Base-by-base conservation (phyloP, 164 flowering plant species). In the Annona squamosa region DNA sequence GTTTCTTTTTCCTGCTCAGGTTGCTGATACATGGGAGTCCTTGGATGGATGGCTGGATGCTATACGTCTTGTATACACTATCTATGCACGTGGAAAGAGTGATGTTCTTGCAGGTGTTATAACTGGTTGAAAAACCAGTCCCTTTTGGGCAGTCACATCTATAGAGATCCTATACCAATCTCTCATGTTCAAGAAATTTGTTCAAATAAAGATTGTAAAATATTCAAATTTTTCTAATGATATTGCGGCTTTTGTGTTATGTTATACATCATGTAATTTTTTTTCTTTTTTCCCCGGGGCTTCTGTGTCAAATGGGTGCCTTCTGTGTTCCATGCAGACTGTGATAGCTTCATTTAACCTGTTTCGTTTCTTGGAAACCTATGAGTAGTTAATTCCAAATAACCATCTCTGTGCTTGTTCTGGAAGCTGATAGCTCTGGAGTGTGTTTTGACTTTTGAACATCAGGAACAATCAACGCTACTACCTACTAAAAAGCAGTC, bases 31-130 rank as follows among this genome's bases (percentile, higher is more conserved):
- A 37, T 95, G 99, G 97, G 99, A 95, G 74, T 82, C 88, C 71
- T 74, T 91, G 70, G 99, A 95, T 77, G 92, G 93, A 52, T 93
- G 99, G 99, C 84, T 93, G 46, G 99, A 95, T 85, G 99, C 94
- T 46, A 86, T 95, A 72, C 94, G 97, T 48, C 78, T 95, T 64
- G 97, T 93, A 64, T 95, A 95, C 88, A 95, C 99, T 65, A 89
- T 93, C 66, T 90, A 76, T 82, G 99, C 98, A 9, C 85, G 97
- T 61, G 93, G 98, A 46, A 93, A 89, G 79, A 86, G 86, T 68
- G 97, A 93, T 67, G 91, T 88, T 72, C 84, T 93, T 76, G 97
- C 97, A 42, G 96, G 96, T 68, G 85, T 95, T 59, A 87, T 93
- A 71, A 87, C 91, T 43, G 83, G 87, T 48, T 94, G 83, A 87